Percentiles rank a stretch among this genome's conserved stretches.
Evolutionary conservation across 148 eudicot genomes (phyloP).

Genomic region (Euryodendron excelsum): DNA sequence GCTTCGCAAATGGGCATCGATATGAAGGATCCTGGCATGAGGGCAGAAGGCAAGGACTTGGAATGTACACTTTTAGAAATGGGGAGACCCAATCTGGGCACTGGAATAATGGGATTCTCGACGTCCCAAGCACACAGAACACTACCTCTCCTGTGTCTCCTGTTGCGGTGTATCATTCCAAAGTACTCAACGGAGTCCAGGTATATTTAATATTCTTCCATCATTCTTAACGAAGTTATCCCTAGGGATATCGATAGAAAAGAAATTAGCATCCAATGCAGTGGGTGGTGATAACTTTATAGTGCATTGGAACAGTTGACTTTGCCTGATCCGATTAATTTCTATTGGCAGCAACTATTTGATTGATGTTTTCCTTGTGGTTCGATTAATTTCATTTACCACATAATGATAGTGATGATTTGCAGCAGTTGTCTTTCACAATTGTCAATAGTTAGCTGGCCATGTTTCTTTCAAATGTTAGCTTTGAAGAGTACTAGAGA

Average conservation of each 20-base stretch:
- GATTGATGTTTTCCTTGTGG: not conserved
- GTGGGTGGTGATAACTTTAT: not conserved
- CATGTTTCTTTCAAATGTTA: not conserved
- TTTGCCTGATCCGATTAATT: not conserved
- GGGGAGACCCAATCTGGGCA: conserved; percentile 93
- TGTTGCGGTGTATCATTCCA: conserved; percentile 90
- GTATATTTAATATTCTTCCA: conserved; percentile 27
- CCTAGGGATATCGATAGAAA: not conserved
- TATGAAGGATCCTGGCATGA: conserved; percentile 99
- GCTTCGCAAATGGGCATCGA: conserved; percentile 79
- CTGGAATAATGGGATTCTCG: conserved; percentile 88
- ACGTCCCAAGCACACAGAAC: conserved; percentile 85
- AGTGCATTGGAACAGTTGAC: not conserved
- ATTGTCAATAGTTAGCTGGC: not conserved
- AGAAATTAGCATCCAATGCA: not conserved
- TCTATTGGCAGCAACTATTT: not conserved
- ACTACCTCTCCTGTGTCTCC: conserved; percentile 61
- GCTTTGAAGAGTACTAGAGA: too few relatives aligned
- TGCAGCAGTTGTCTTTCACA: not conserved
- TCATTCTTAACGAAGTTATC: not conserved
- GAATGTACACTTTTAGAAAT: conserved; percentile 87
- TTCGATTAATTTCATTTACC: not conserved
- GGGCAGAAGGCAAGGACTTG: conserved; percentile 95
- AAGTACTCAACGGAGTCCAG: conserved; percentile 88
- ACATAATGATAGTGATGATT: not conserved